Percentiles rank a stretch among this genome's conserved stretches.
Conservation (phyloP, 371 early-diverging fungal species). For the Dinochytrium kinnereticum region DNA sequence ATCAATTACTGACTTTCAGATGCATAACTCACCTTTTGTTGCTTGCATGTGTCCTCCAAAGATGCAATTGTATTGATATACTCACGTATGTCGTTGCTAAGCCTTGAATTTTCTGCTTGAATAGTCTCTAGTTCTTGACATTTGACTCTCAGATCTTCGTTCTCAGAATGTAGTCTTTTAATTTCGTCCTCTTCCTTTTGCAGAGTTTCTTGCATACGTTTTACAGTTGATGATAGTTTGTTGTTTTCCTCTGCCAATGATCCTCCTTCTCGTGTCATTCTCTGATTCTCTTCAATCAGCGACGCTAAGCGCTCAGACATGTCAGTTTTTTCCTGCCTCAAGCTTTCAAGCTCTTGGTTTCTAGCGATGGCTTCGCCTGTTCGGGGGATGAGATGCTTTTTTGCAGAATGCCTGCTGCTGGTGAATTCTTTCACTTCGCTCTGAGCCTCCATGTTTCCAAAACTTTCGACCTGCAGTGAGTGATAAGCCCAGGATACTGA, state of each 20-base stretch:
- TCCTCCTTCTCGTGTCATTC: not conserved
- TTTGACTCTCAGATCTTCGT: not conserved
- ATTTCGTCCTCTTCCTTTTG: no score
- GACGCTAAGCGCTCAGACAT: not conserved
- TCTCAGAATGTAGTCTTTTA: not conserved
- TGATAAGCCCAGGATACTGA: not conserved
- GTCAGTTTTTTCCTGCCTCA: not conserved
- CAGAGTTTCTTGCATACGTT: no score
- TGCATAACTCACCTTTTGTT: not conserved
- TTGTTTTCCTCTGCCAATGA: not conserved
- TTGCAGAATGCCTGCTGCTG: not conserved
- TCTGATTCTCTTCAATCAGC: not conserved
- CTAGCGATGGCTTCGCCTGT: constrained; percentile 1
- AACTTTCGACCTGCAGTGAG: not conserved
- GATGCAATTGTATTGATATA: not conserved
- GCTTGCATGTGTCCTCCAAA: not conserved
- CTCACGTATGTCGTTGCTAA: constrained; percentile 21
- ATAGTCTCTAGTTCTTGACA: not conserved
- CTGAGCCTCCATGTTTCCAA: constrained; percentile 4
- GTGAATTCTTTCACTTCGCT: constrained; percentile 10
- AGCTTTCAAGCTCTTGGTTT: not conserved
- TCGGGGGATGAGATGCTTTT: not conserved
- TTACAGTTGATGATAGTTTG: no score
- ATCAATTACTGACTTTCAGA: not conserved
- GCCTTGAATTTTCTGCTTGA: constrained; percentile 22